Evolutionary conservation across 208 protist genomes (phyloP), one percentile per base, ranked within the genome.

Genomic region (Trypanosoma mega): DNA sequence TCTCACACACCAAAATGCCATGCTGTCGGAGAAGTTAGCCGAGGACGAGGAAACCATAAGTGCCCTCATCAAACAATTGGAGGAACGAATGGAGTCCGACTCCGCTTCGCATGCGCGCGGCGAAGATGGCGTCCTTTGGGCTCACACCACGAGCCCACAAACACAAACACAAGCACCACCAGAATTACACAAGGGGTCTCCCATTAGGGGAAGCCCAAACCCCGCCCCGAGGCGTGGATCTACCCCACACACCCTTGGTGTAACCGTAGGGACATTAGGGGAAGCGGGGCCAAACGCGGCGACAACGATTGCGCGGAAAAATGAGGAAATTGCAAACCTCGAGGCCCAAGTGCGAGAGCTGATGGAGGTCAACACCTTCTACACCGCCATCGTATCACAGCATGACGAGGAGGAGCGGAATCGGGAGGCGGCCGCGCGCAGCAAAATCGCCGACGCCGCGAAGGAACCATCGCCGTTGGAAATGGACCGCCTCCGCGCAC

Each of bases 1-100:
- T 9, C 59, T 93, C 30, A 75, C 68, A 12, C 39, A 81, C 24
- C 83, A 90, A 48, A 80, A 60, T 31, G 65, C 49, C 5, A 59
- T 78, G 30, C 58, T 94, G 0, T 78, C 81, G 0, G 82, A 91
- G 47, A 89, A 87, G 54, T 78, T 71, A 21, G 83, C 75, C 0
- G 78, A 56, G 21, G 79, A 91, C 39, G 87, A 94, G 52, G 83
- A 90, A 53, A 91, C 87, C 8, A 91, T 91, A 30, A 73, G 70
- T 9, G 68, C 68, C 3, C 66, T 94, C 3, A 78, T 94, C 21
- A 72, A 74, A 24, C 78, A 85, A 39, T 41, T 91, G 41, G 87
- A 91, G 59, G 77, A 73, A 39, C 73, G 73, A 41, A 60, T 12
- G 50, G 47, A 16, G 18, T 24, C 23, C 4, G 39, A 26, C 0